Evolutionary conservation across 208 protist genomes (phyloP).

Genomic region (Crithidia bombi): DNA sequence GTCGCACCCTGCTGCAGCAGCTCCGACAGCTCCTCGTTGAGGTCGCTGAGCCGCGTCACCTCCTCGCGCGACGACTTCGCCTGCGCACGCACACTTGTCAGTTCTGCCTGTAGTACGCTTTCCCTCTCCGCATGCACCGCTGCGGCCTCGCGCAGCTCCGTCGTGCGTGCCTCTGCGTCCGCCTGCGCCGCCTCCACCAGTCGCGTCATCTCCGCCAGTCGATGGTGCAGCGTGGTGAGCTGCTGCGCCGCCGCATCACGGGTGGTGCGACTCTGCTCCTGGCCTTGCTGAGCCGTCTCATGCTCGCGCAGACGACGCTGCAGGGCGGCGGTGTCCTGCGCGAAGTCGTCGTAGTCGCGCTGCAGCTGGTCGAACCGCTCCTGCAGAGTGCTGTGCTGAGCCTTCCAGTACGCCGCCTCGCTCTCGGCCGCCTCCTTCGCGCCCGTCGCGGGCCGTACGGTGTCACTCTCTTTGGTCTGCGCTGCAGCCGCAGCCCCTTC

Average conservation of each 20-base stretch:
- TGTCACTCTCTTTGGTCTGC: no score
- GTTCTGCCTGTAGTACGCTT: slow-evolving; percentile 11
- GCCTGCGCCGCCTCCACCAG: slow-evolving; percentile 37
- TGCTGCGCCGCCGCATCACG: slow-evolving; percentile 34
- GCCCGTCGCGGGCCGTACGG: not conserved
- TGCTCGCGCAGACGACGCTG: slow-evolving; percentile 30
- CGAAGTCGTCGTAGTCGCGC: slow-evolving; percentile 46
- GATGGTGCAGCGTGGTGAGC: slow-evolving; percentile 28
- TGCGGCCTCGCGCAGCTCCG: slow-evolving; percentile 19
- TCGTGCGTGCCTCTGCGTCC: slow-evolving; percentile 28
- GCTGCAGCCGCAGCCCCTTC: not conserved
- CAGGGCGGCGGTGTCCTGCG: slow-evolving; percentile 32
- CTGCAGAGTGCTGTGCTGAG: slow-evolving; percentile 38
- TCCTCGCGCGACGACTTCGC: slow-evolving; percentile 27
- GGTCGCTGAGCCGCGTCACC: slow-evolving; percentile 19
- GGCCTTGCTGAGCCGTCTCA: slow-evolving; percentile 24
- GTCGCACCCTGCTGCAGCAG: slow-evolving; percentile 59
- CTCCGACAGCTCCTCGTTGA: slow-evolving; percentile 51
- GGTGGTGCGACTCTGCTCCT: slow-evolving; percentile 24
- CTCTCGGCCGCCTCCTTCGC: not conserved
- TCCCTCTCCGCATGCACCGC: slow-evolving; percentile 10
- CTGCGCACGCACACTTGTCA: slow-evolving; percentile 24
- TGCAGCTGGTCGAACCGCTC: slow-evolving; percentile 55
- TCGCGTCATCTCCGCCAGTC: slow-evolving; percentile 36
- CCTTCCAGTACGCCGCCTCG: slow-evolving; percentile 35